These are phyloP conservation scores for Plectosphaerella cucumerina DNA, from an alignment of 2,329 filamentous ascomycete species.

Conservation along the genomic window DNA sequence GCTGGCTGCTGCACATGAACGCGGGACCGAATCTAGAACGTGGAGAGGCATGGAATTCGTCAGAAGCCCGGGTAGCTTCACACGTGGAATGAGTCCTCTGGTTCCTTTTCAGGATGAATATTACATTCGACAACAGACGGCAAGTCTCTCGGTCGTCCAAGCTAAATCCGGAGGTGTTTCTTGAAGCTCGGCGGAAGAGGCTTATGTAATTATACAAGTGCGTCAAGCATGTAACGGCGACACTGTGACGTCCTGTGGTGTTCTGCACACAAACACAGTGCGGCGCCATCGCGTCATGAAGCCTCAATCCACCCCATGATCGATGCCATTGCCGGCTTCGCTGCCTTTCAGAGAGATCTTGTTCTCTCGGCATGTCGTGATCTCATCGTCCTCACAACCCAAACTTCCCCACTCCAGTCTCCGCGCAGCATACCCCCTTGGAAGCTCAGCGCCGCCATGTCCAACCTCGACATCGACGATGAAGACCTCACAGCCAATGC, in stretches of 20 bases:
- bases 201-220: too few relatives aligned
- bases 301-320: not conserved
- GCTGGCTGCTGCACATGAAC: not conserved
- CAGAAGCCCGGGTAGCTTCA: too few relatives aligned
- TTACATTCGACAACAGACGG: too few relatives aligned
- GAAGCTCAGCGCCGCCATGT: not conserved
- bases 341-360: not conserved
- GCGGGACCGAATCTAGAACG: not conserved
- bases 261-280: not conserved
- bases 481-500: conserved; percentile 27
- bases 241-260: not conserved
- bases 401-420: not conserved
- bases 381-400: not conserved
- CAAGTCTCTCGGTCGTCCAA: too few relatives aligned
- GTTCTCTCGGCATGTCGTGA: not conserved
- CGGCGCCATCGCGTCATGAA: not conserved
- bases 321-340: not conserved
- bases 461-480: conserved; percentile 20
- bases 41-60: not conserved
- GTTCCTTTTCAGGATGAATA: too few relatives aligned
- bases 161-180: too few relatives aligned
- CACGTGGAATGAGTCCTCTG: too few relatives aligned
- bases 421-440: not conserved
- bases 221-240: too few relatives aligned
- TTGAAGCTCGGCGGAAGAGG: too few relatives aligned